Percentiles rank a stretch among this genome's conserved stretches.
phyloP scores from a whole-genome alignment of 768 basidiomycete species.

The Leccinum variicolor region DNA sequence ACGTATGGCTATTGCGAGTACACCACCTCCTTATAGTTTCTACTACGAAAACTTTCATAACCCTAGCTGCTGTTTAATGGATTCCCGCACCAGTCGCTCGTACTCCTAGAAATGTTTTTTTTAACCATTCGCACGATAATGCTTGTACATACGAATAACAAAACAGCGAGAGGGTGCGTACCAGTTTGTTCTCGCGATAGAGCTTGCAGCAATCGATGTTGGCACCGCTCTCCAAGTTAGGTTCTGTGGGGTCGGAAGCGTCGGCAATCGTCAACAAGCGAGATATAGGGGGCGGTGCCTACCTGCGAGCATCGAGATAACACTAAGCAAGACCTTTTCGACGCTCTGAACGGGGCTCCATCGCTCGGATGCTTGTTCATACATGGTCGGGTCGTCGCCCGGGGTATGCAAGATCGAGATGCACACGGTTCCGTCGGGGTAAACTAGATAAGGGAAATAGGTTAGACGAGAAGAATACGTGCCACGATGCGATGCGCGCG shows the following conservation, averaged over 20 bases:
- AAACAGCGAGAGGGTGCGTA: slow-evolving; percentile 23
- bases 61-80: slow-evolving; percentile 84
- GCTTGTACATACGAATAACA: background rate
- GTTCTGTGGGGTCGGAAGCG: slow-evolving; percentile 49
- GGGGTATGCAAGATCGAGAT: slow-evolving; percentile 98
- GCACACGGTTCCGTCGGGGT: slow-evolving; percentile 94
- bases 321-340: slow-evolving; percentile 93
- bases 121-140: slow-evolving; percentile 1
- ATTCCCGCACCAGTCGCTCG: slow-evolving; percentile 78
- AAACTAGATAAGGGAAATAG: slow-evolving; percentile 53
- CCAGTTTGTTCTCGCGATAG: slow-evolving; percentile 80
- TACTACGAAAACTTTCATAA: slow-evolving; percentile 38
- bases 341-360: slow-evolving; percentile 99
- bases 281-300: slow-evolving; percentile 18
- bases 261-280: background rate
- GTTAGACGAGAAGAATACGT: background rate
- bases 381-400: slow-evolving; percentile 87
- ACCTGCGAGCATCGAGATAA: slow-evolving; percentile 97
- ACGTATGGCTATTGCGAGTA: slow-evolving; percentile 10
- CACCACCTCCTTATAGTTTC: slow-evolving; percentile 12
- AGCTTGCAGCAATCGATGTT: slow-evolving; percentile 98
- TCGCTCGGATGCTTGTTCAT: slow-evolving; percentile 92
- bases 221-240: slow-evolving; percentile 95
- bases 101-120: slow-evolving; percentile 55
- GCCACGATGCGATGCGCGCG: background rate